These are phyloP conservation scores for Aquilaria yunnanensis DNA, from an alignment of 345 rosid genomes.

Conservation along the genomic window DNA sequence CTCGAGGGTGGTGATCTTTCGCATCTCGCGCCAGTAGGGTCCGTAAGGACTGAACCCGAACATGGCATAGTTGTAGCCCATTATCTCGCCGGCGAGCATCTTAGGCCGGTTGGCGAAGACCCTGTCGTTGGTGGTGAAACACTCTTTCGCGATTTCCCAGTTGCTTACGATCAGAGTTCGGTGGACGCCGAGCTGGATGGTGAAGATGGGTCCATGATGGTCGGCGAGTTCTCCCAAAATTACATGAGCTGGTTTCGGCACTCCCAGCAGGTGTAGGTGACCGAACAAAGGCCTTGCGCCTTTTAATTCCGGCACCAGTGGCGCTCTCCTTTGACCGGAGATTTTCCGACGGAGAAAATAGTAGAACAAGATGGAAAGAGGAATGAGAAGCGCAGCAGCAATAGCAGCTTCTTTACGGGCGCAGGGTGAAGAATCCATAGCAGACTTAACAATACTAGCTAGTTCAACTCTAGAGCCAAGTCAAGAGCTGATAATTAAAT, in stretches of 20 bases:
- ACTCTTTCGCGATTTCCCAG: constrained; percentile 29
- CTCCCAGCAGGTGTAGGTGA: constrained; percentile 1
- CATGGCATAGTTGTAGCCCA: constrained; percentile 22
- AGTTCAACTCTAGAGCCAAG: too few species aligned
- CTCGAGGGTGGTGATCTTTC: constrained; percentile 20
- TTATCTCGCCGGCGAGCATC: not conserved
- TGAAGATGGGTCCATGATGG: constrained; percentile 32
- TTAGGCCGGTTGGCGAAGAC: constrained; percentile 24
- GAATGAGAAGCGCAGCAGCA: too few species aligned
- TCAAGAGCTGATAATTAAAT: too few species aligned
- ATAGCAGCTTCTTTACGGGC: too few species aligned
- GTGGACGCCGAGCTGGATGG: constrained; percentile 26
- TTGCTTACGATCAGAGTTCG: constrained; percentile 26
- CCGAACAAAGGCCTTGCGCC: not conserved
- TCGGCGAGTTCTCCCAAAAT: constrained; percentile 26
- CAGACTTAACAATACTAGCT: too few species aligned
- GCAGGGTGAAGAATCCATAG: too few species aligned
- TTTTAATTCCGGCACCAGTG: not conserved
- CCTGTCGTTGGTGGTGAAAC: constrained; percentile 25
- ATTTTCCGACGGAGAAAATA: not conserved
- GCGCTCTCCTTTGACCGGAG: not conserved
- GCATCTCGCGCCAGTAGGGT: constrained; percentile 26
- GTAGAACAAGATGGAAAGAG: too few species aligned
- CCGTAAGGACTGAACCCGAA: constrained; percentile 25
- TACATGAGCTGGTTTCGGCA: constrained; percentile 12